Percentiles rank a stretch among this genome's conserved stretches.
Conservation (phyloP, 2,329 filamentous ascomycete species). For the Neurospora crassa region DNA sequence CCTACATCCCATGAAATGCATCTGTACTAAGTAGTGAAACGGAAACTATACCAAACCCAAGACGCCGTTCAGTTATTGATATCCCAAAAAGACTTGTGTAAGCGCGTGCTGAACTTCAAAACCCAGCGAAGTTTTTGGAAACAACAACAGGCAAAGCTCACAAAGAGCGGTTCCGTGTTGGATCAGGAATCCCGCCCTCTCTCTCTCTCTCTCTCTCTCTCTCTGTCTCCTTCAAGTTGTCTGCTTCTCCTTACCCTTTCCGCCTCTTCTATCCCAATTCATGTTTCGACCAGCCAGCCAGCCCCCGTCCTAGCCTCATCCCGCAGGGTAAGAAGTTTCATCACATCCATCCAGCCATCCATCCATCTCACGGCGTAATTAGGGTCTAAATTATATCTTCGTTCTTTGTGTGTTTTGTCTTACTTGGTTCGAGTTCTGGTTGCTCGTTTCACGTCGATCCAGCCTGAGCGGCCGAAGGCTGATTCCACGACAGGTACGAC, state of each 20-base stretch:
- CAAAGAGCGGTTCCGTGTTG: not conserved
- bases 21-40: not conserved
- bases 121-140: not conserved
- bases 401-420: not conserved
- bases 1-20: not conserved
- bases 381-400: not conserved
- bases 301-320: not conserved
- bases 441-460: slow-evolving; percentile 5
- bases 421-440: not conserved
- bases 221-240: not conserved
- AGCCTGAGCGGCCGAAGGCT: slow-evolving; percentile 30
- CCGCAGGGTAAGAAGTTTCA: not conserved
- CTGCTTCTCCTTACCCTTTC: not conserved
- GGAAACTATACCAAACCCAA: not conserved
- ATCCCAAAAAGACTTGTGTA: not conserved
- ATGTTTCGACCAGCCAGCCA: not conserved
- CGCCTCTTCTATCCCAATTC: not conserved
- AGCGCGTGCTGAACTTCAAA: not conserved
- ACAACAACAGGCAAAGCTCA: not conserved
- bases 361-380: not conserved
- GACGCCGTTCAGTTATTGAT: not conserved
- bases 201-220: not conserved
- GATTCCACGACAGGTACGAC: slow-evolving; percentile 95
- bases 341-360: not conserved
- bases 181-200: not conserved